Evolutionary conservation across 2,329 filamentous ascomycete genomes (phyloP), one percentile per base, ranked within the genome.

Genomic region (Pseudogymnoascus sp.): DNA sequence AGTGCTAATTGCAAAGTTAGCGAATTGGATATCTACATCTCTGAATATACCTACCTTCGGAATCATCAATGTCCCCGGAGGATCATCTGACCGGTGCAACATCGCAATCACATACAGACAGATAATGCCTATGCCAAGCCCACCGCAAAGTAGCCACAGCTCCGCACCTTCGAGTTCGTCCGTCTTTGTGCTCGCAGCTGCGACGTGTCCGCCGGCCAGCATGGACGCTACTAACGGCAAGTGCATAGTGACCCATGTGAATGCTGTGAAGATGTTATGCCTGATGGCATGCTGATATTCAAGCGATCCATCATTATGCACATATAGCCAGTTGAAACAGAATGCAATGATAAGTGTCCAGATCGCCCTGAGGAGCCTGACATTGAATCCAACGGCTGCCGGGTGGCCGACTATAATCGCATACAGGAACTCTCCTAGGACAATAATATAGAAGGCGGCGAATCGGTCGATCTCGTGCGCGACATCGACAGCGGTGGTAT

Each of bases 371-470:
- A 75, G 71, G 60, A 79, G 76, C 3, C 76, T 74, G 1, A 73
- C 60, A 23, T 78, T 80, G 46, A 81, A 70, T 0, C 79, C 79
- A 13, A 77, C 71, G 7, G 77, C 79, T 1, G 79, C 77, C 46
- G 78, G 77, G 29, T 77, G 76, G 3, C 77, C 78, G 10, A 81
- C 78, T 38, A 82, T 73, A 56, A 81, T 78, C 63, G 75, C 75
- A 64, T 80, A 80, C 15, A 81, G 72, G 65, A 80, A 81, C 65
- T 81, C 79, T 61, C 78, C 79, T 0, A 82, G 75, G n/a, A 79
- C 79, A 63, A 81, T 80, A 65, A 82, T 81, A 69, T 78, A 80
- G 65, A 82, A 81, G 13, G 78, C 79, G 0, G 78, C 78, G 70
- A 80, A 78, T 9, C 79, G 76, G 65, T 82, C 79, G 35, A 80